Percentiles rank a stretch among this genome's conserved stretches.
phyloP scores from a whole-genome alignment of 192 early-diverging fungal species.

The Coemansia sp. region DNA sequence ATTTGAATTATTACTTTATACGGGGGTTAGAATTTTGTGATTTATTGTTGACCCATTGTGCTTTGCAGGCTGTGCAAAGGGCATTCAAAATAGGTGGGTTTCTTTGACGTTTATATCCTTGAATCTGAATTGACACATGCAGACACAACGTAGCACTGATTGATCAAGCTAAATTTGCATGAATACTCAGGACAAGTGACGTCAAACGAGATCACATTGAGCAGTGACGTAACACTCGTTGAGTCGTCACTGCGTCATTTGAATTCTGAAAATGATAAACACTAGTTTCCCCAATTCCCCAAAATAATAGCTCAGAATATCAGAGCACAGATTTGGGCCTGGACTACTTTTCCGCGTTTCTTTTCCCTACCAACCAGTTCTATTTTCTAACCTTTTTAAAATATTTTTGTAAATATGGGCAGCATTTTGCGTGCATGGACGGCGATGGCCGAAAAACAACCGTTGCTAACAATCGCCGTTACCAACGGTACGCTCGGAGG shows the following conservation, averaged over 20 bases:
- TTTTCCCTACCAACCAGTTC: neutral
- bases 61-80: neutral
- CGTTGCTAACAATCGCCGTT: conserved; percentile 61
- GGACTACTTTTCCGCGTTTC: neutral
- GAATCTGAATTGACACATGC: neutral
- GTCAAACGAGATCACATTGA: neutral
- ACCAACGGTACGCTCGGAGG: conserved; percentile 67
- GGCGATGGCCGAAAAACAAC: conserved; percentile 49
- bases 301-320: neutral
- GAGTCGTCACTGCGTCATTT: neutral
- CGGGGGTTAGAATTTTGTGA: neutral
- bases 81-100: neutral
- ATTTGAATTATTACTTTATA: neutral
- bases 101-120: neutral
- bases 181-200: neutral
- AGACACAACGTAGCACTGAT: neutral
- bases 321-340: neutral
- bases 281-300: neutral
- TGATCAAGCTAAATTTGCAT: neutral
- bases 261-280: neutral
- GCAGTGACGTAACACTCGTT: neutral
- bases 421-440: conserved; percentile 40
- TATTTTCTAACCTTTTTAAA: neutral
- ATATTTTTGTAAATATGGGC: conserved; percentile 7
- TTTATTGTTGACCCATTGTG: neutral